Percentiles rank a stretch among this genome's conserved stretches.
phyloP scores from a whole-genome alignment of 1,284 basidiomycete species.

The Ustilago crameri region DNA sequence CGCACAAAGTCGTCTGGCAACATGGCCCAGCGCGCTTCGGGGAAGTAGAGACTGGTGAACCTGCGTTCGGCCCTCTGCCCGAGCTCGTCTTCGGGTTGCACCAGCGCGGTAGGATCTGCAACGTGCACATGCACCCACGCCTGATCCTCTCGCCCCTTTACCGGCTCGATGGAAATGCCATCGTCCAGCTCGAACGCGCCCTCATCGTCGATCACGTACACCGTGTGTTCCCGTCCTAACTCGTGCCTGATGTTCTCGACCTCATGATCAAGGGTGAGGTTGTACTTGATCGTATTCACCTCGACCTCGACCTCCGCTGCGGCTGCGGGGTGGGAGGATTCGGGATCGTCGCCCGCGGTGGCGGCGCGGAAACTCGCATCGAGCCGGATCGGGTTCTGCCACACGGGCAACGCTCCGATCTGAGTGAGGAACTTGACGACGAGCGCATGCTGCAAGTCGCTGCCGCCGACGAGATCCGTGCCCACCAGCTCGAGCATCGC shows the following conservation, averaged over 20 bases:
- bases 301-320: not conserved
- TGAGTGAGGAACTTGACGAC: conserved; percentile 46
- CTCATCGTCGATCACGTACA: conserved; percentile 89
- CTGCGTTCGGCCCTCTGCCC: conserved; percentile 46
- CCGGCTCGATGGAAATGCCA: conserved; percentile 78
- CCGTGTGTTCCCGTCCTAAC: conserved; percentile 78
- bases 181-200: conserved; percentile 91
- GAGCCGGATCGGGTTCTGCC: conserved; percentile 52
- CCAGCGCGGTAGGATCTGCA: conserved; percentile 86
- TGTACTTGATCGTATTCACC: conserved; percentile 16
- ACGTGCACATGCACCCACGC: conserved; percentile 91
- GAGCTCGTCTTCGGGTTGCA: conserved; percentile 78
- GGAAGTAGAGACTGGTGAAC: conserved; percentile 57
- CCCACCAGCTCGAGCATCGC: conserved; percentile 29
- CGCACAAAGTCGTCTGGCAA: conserved; percentile 72
- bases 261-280: conserved; percentile 25
- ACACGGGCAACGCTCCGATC: conserved; percentile 51
- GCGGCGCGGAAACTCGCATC: conserved; percentile 40
- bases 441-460: conserved; percentile 52
- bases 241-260: conserved; percentile 73
- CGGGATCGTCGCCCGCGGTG: conserved; percentile 18
- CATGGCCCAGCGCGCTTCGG: conserved; percentile 57
- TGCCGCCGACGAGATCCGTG: conserved; percentile 19
- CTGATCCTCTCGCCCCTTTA: conserved; percentile 69
- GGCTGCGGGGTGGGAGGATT: too few relatives aligned